phyloP scores from a whole-genome alignment of 257 asterid genomes.

The Forsythia suspensa region DNA sequence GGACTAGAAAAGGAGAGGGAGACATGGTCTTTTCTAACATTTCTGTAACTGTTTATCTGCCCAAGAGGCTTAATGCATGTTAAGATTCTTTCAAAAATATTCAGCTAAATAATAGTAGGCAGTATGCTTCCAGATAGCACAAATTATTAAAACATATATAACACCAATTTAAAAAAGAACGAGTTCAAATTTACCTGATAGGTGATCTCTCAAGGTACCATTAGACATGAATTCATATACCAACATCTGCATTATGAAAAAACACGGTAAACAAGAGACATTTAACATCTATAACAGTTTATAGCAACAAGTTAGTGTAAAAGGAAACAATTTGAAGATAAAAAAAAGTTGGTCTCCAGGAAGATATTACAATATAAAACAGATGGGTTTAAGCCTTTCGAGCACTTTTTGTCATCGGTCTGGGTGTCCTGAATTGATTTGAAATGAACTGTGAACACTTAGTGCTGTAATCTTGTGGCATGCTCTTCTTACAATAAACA shows the following conservation, averaged over 20 bases:
- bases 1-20: too few species aligned
- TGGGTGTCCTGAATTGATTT: neutral
- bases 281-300: neutral
- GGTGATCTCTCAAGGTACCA: constrained; percentile 86
- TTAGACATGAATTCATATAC: constrained; percentile 89
- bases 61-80: neutral
- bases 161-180: neutral
- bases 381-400: neutral
- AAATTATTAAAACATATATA: neutral
- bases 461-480: neutral
- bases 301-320: neutral
- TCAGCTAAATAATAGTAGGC: neutral
- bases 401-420: neutral
- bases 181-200: constrained; percentile 56
- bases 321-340: neutral
- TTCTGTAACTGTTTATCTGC: neutral
- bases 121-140: neutral
- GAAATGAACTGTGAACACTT: neutral
- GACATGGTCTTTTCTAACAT: too few species aligned
- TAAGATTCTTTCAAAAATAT: neutral
- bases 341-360: neutral
- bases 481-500: neutral
- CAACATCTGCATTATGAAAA: constrained; percentile 75
- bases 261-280: constrained; percentile 19
- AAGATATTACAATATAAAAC: neutral